These are phyloP conservation scores for Cicer cuneatum DNA, from an alignment of 306 rosid species.

Conservation along the genomic window DNA sequence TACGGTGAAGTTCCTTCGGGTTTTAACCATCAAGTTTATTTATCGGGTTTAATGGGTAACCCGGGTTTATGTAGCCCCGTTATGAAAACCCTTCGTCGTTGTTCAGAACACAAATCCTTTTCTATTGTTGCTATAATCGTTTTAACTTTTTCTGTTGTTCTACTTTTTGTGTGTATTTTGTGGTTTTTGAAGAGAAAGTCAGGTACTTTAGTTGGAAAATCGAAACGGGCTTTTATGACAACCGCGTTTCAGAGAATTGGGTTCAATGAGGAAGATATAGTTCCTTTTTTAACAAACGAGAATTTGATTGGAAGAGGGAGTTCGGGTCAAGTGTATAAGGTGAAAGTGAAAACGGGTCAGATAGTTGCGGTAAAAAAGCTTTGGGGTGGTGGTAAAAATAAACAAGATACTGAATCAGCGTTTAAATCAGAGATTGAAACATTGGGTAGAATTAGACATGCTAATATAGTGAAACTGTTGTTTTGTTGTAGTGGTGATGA, in stretches of 20 bases:
- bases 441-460: constrained; percentile 76
- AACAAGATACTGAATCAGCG: constrained; percentile 50
- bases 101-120: constrained; percentile 53
- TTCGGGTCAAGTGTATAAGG: constrained; percentile 71
- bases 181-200: constrained; percentile 56
- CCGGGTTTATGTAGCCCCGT: constrained; percentile 65
- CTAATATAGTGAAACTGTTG: constrained; percentile 74
- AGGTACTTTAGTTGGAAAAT: constrained; percentile 37
- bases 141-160: constrained; percentile 41
- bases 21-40: constrained; percentile 48
- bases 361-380: constrained; percentile 76
- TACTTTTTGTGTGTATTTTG: constrained; percentile 53
- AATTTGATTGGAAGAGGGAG: constrained; percentile 75
- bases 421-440: constrained; percentile 79
- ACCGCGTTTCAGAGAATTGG: constrained; percentile 65
- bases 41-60: constrained; percentile 61
- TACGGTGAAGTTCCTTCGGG: constrained; percentile 69
- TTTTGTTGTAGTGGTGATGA: constrained; percentile 70
- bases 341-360: constrained; percentile 65
- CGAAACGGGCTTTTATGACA: constrained; percentile 48
- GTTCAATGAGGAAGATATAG: constrained; percentile 67
- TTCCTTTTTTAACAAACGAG: constrained; percentile 49
- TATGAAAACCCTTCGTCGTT: constrained; percentile 54
- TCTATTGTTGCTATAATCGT: constrained; percentile 43
- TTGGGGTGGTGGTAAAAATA: constrained; percentile 45